A percentile compares a stretch with the other conserved stretches of the same genome.
Conservation (phyloP, 2,329 filamentous ascomycete genomes). For the Xylariaceae sp. region DNA sequence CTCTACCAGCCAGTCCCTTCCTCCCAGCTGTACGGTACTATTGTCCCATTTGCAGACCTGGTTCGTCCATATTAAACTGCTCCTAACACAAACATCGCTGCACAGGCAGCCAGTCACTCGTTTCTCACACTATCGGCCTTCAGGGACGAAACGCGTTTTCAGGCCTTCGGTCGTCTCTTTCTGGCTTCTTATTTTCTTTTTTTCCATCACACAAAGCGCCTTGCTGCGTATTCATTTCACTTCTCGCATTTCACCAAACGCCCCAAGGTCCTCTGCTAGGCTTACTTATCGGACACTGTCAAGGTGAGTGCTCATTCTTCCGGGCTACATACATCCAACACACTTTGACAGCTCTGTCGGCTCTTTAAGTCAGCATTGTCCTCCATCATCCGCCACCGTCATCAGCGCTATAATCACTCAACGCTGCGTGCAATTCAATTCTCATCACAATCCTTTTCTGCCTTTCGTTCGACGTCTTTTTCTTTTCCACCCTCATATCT, state of each 20-base stretch:
- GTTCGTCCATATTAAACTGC: too few species aligned
- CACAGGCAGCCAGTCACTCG: too few species aligned
- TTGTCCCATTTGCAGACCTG: too few species aligned
- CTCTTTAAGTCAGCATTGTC: conserved; percentile 13
- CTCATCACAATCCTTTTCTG: conserved; percentile 5
- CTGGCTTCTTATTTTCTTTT: neutral
- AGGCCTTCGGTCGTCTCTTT: neutral
- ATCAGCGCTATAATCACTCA: too few species aligned
- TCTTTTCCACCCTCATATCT: conserved; percentile 8
- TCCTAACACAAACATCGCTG: neutral
- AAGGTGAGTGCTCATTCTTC: conserved; percentile 19
- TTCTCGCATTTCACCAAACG: neutral
- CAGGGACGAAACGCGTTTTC: neutral
- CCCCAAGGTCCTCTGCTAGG: conserved; percentile 4
- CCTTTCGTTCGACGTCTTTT: neutral
- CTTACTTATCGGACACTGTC: conserved; percentile 4
- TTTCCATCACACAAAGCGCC: neutral
- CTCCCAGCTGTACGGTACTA: too few species aligned
- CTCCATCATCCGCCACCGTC: conserved; percentile 2
- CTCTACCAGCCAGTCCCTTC: too few species aligned
- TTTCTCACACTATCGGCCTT: conserved; percentile 2
- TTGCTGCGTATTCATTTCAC: neutral
- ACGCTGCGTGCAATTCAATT: too few species aligned
- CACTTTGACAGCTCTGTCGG: neutral
- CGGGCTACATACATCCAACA: neutral